Base-by-base conservation (phyloP, 176 grass and related monocot genomes). In the Zoysia pacifica region DNA sequence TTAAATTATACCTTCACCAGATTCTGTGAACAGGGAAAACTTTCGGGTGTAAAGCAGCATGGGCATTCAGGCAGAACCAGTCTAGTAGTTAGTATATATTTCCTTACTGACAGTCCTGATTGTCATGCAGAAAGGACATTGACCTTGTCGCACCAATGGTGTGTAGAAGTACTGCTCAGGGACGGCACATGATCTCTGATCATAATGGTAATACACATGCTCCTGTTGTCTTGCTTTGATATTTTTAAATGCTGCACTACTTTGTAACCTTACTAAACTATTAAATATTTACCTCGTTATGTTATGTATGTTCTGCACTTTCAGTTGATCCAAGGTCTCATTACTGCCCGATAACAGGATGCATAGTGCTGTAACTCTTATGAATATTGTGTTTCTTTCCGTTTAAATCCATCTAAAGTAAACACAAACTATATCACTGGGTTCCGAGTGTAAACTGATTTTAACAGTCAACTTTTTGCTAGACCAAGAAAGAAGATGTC, bases 351-450 rank as follows among this genome's bases (percentile, higher is more conserved):
- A 75, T 7, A 84, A 72, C 79, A 65, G 88, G 81, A n/a, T n/a
- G n/a, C n/a, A 64, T 84, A 88, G 44, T 98, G 96, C 61, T 98
- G 96, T 81, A 86, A 95, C 62, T 89, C 96, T 54, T 95, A 95
- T 73, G 96, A 99, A 84, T 95, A 93, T 83, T 98, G 92, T 64
- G 92, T 99, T 65, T 99, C 96, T 35, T 99, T 92, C 88, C 93
- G 96, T 89, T 89, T 95, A 67, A 45, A 93, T 86, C 92, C 96
- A 79, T 87, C 82, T 15, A 94, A 70, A 84, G 92, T 99, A 87
- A 82, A 66, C 80, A 47, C 16, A 83, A 75, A 59, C 36, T 39
- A 51, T 43, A 82, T 6, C 62, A 56, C 48, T 63, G 50, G 10
- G 51, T 84, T 46, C 62, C 19, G 67, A 9, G 80, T 45, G 73